Conservation (phyloP, 78 protist genomes). For the Emiliania huxleyi region DNA sequence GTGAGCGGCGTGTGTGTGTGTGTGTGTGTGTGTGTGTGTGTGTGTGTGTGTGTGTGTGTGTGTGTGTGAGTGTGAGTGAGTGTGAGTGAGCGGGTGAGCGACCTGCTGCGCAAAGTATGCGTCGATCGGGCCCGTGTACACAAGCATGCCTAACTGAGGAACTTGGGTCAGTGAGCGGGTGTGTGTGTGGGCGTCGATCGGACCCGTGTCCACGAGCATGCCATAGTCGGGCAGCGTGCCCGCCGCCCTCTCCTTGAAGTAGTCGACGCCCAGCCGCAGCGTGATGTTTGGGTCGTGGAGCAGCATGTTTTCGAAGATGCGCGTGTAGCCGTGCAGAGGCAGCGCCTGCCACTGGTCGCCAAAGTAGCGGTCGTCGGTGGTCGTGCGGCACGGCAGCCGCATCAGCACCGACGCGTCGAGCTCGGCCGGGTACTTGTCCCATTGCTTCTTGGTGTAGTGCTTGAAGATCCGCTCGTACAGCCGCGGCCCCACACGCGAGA, state of each 20-base stretch:
- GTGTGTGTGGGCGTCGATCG: too few species aligned
- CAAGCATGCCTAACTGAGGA: too few species aligned
- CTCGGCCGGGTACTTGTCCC: constrained; percentile 58
- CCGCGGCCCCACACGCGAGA: constrained; percentile 49
- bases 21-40: too few species aligned
- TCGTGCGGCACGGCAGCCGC: constrained; percentile 49
- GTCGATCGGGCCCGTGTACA: too few species aligned
- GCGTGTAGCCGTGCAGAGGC: constrained; percentile 29
- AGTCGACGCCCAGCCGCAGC: constrained; percentile 36
- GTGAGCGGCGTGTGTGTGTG: too few species aligned
- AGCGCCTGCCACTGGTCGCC: constrained; percentile 39
- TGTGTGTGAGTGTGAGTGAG: too few species aligned
- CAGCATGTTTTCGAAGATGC: constrained; percentile 48
- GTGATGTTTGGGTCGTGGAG: constrained; percentile 27
- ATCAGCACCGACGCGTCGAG: constrained; percentile 48
- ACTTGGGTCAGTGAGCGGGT: too few species aligned
- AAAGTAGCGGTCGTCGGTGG: constrained; percentile 48
- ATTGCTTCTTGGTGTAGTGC: constrained; percentile 60
- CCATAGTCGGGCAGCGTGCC: constrained; percentile 15
- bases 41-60: too few species aligned
- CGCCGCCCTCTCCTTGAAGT: not conserved
- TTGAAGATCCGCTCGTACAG: constrained; percentile 56
- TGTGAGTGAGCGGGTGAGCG: too few species aligned
- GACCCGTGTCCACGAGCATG: constrained; percentile 56
- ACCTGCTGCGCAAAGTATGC: constrained; percentile 44